Evolutionary conservation across 2,329 filamentous ascomycete species (phyloP).

Genomic region (Cladophialophora exuberans): DNA sequence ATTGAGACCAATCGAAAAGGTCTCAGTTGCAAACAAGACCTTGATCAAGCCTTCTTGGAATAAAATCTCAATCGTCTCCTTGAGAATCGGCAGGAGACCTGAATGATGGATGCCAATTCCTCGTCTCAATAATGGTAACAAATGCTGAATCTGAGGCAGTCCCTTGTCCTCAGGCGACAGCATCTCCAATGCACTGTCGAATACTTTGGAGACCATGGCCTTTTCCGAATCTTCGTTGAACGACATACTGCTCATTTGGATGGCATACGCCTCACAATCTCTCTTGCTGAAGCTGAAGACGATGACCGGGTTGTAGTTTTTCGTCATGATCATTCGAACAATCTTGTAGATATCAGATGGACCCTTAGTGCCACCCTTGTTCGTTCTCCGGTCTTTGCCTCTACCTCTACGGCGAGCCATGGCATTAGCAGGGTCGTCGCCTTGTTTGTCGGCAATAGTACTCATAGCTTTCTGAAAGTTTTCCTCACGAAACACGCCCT

Average conservation of each 20-base stretch:
- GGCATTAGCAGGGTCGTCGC: slow-evolving; percentile 77
- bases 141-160: slow-evolving; percentile 86
- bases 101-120: slow-evolving; percentile 98
- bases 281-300: slow-evolving; percentile 99
- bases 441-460: slow-evolving; percentile 83
- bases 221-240: slow-evolving; percentile 98
- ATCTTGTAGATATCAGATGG: slow-evolving; percentile 93
- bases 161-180: slow-evolving; percentile 88
- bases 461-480: slow-evolving; percentile 98
- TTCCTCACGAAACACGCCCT: slow-evolving; percentile 91
- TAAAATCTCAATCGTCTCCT: slow-evolving; percentile 97
- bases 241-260: slow-evolving; percentile 81
- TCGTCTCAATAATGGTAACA: slow-evolving; percentile 83
- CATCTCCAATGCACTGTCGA: slow-evolving; percentile 88
- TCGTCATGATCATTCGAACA: slow-evolving; percentile 97
- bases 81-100: slow-evolving; percentile 89
- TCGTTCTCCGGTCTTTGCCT: slow-evolving; percentile 88
- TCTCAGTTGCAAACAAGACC: slow-evolving; percentile 96
- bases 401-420: slow-evolving; percentile 81
- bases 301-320: slow-evolving; percentile 96
- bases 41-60: slow-evolving; percentile 99
- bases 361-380: slow-evolving; percentile 78
- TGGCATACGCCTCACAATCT: slow-evolving; percentile 87
- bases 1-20: slow-evolving; percentile 97
- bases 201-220: slow-evolving; percentile 90